Conservation (phyloP, 2,329 filamentous ascomycete genomes). For the Pestalotiopsis sp. region DNA sequence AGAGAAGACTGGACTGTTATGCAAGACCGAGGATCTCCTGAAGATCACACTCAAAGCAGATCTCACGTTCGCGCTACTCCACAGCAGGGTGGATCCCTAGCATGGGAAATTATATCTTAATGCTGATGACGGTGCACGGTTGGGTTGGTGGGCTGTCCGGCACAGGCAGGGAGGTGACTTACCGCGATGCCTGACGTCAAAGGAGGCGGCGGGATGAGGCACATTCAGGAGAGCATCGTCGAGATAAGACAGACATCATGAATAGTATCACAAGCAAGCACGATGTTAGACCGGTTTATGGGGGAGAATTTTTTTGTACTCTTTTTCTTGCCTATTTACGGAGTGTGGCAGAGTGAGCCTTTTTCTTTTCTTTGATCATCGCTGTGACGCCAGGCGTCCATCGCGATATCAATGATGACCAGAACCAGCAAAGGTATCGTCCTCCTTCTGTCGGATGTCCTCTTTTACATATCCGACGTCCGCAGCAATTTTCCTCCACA, state of each 20-base stretch:
- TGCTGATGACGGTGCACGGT: background rate
- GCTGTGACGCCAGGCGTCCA: background rate
- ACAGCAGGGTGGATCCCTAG: background rate
- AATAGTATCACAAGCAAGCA: background rate
- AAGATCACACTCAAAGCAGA: background rate
- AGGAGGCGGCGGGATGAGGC: background rate
- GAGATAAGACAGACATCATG: background rate
- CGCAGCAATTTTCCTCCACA: conserved; percentile 14
- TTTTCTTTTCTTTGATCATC: background rate
- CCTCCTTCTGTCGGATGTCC: background rate
- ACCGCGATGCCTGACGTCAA: background rate
- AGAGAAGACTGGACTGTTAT: no score
- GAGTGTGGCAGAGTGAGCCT: conserved; percentile 14
- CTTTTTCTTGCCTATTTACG: conserved; percentile 15
- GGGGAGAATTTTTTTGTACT: background rate
- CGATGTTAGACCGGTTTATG: background rate
- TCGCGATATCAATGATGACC: conserved; percentile 7
- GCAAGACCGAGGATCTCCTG: background rate
- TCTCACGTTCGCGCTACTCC: background rate
- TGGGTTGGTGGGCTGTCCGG: background rate
- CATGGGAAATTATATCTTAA: background rate
- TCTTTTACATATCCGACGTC: background rate
- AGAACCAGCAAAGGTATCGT: conserved; percentile 11
- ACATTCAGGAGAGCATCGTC: background rate
- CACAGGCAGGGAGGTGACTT: background rate